Evolutionary conservation across 164 flowering plant species (phyloP), one percentile per base, ranked within the genome.

Genomic region (Nelumbo lutea): DNA sequence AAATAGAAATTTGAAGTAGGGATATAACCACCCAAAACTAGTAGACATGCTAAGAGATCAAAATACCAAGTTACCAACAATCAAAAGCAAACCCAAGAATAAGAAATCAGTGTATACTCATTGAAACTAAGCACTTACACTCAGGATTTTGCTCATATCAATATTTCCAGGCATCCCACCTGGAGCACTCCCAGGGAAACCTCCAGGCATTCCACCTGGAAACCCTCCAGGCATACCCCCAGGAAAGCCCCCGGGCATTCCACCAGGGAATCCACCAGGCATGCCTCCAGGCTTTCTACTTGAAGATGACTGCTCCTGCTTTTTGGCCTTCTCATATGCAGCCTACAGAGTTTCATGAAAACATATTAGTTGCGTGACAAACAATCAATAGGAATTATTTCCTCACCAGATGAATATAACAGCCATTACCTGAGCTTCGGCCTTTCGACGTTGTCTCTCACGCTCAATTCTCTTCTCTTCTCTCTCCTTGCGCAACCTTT

Each of bases 251-350:
- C 88, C 86, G 2, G 90, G 88, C 83, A 88, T 83, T 0, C 89
- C 90, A 7, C 87, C 90, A n/a, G 90, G 87, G 46, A 87, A 76
- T 0, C 90, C 90, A 68, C 90, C 90, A 42, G 96, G 90, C 84
- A 85, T 80, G 45, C 87, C 90, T 14, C 91, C 91, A 68, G 87
- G 76, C 50, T 67, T 67, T 70, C 76, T 78, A 51, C 90, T 84
- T 3, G 96, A 87, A 61, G 96, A 85, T 76, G 97, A 84, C 56
- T 86, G 81, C 66, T 95, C 99, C 71, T 84, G 71, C 83, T 80
- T 89, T 84, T 92, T 95, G 38, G 98, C 96, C 79, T 83, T 90
- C 75, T 88, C 97, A 83, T 95, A 92, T 10, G 87, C 97, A 85
- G 98, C 98, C 98, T 95, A 68, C 9, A 65, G 2, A 61, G 66